These are phyloP conservation scores for Fusarium sp. DNA, from an alignment of 2,329 filamentous ascomycete species.

Conservation along the genomic window DNA sequence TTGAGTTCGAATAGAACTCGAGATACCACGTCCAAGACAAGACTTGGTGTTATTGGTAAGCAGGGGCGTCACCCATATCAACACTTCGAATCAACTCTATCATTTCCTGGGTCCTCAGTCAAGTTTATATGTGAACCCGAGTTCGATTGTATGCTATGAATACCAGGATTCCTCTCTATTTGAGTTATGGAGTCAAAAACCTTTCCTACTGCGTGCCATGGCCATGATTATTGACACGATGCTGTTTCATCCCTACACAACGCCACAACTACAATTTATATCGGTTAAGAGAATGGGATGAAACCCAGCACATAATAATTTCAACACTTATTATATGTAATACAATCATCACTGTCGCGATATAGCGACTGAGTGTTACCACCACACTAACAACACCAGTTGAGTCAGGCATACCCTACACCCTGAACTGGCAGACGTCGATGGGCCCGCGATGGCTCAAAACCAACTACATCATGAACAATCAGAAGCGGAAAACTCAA, in stretches of 20 bases:
- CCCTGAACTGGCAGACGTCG: neutral
- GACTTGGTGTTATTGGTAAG: neutral
- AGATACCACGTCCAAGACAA: neutral
- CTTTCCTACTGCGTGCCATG: too few species aligned
- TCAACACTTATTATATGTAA: neutral
- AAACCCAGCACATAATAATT: too few species aligned
- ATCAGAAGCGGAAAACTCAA: neutral
- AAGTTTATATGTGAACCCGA: neutral
- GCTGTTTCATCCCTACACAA: neutral
- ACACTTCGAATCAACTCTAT: neutral
- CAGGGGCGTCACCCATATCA: neutral
- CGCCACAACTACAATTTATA: neutral
- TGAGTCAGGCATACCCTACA: constrained; percentile 32
- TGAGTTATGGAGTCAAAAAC: neutral
- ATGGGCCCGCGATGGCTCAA: neutral
- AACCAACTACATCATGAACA: neutral
- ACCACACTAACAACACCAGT: neutral
- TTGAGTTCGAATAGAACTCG: neutral
- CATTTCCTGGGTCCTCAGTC: neutral
- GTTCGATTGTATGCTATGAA: too few species aligned
- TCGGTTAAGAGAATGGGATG: neutral
- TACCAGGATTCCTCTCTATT: neutral
- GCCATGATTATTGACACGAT: neutral
- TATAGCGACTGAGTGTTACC: neutral
- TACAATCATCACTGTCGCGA: neutral